Conservation (phyloP, 208 protist genomes). For the Leishmania major region DNA sequence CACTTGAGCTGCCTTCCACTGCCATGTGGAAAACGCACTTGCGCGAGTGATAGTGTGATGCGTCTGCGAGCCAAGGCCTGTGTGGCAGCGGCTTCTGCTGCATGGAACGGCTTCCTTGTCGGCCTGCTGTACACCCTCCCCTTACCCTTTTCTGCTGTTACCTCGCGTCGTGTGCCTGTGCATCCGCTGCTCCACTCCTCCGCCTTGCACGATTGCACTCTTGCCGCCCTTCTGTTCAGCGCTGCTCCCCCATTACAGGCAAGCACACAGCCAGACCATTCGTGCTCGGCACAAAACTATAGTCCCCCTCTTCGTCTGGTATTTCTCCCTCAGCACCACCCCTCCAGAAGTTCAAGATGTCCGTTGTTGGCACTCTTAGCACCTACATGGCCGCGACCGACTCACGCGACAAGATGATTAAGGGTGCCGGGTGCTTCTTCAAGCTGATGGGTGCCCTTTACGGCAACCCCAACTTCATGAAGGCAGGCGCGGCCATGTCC, state of each 20-base stretch:
- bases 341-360: constrained; percentile 21
- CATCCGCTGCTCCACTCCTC: neutral
- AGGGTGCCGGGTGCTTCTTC: constrained; percentile 69
- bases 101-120: neutral
- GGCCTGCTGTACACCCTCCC: neutral
- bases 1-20: neutral
- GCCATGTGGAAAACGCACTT: neutral
- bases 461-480: constrained; percentile 43
- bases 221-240: neutral
- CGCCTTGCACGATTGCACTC: neutral
- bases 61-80: neutral
- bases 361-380: constrained; percentile 38
- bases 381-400: constrained; percentile 65
- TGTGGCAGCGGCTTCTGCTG: neutral
- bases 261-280: neutral
- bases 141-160: neutral
- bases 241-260: neutral
- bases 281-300: neutral
- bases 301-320: neutral
- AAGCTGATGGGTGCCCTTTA: constrained; percentile 55
- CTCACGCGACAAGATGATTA: constrained; percentile 81
- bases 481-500: constrained; percentile 60
- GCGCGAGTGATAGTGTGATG: neutral
- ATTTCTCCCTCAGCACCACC: constrained; percentile 1
- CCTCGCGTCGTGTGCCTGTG: too few species aligned